Evolutionary conservation across 2,329 filamentous ascomycete species (phyloP).

Genomic region (Apiospora sp.): DNA sequence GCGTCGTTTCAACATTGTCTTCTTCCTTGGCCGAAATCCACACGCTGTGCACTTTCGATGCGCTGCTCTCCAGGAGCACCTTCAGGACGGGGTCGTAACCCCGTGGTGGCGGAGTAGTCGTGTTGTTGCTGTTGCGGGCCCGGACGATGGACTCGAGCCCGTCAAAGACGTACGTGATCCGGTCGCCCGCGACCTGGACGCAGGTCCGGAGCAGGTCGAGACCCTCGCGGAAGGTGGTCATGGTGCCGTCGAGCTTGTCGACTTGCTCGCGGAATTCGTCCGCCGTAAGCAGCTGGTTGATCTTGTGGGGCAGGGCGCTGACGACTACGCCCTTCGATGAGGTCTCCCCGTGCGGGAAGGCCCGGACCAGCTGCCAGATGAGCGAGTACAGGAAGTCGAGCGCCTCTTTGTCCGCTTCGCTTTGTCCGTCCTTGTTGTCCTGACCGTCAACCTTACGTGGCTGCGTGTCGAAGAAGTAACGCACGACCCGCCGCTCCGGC

Average conservation of each 20-base stretch:
- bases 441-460: not conserved
- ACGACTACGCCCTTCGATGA: not conserved
- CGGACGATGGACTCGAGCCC: not conserved
- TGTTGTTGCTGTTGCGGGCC: no score
- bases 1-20: not conserved
- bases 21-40: not conserved
- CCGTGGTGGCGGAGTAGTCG: not conserved
- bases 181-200: not conserved
- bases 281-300: not conserved
- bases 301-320: not conserved
- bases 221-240: not conserved
- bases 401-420: not conserved
- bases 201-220: not conserved
- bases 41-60: not conserved
- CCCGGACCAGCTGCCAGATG: not conserved
- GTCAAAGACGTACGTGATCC: not conserved
- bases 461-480: not conserved
- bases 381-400: not conserved
- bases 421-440: not conserved
- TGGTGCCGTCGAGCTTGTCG: not conserved
- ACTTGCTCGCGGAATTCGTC: not conserved
- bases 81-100: not conserved
- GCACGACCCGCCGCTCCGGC: not conserved
- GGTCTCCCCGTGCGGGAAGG: not conserved
- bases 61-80: not conserved